Conservation (phyloP, 1,284 basidiomycete genomes). For the Boletellus deceptivus region DNA sequence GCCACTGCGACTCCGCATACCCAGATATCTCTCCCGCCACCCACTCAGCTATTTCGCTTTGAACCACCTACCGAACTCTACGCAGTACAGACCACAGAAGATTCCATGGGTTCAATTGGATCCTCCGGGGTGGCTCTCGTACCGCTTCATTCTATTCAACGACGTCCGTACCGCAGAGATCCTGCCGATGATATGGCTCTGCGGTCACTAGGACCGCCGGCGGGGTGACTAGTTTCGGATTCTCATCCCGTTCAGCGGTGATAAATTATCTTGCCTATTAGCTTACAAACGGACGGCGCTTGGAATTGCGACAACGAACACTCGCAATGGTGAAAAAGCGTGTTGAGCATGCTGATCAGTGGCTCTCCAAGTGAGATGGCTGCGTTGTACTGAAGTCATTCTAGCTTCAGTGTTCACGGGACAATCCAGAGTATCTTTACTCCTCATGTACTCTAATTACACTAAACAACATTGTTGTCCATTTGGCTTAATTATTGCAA, state of each 20-base stretch:
- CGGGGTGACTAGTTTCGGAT: conserved; percentile 35
- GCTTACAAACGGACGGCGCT: conserved; percentile 14
- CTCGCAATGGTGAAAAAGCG: conserved; percentile 5
- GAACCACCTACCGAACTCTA: conserved; percentile 33
- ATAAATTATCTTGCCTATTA: conserved; percentile 22
- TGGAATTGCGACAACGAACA: conserved; percentile 10
- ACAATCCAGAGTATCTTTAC: not conserved
- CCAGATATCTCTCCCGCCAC: conserved; percentile 34
- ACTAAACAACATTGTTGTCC: conserved; percentile 15
- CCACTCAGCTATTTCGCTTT: conserved; percentile 30
- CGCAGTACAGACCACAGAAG: conserved; percentile 28
- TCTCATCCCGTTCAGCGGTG: conserved; percentile 20
- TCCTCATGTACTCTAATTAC: conserved; percentile 19
- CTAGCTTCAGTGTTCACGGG: not conserved
- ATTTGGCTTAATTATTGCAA: conserved; percentile 33
- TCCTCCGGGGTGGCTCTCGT: conserved; percentile 46
- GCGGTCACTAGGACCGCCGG: conserved; percentile 44
- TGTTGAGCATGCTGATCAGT: not conserved
- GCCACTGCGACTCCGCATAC: conserved; percentile 5
- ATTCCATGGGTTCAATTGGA: conserved; percentile 26
- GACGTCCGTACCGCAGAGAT: conserved; percentile 59
- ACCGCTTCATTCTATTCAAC: conserved; percentile 52
- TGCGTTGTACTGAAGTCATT: not conserved
- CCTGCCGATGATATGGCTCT: conserved; percentile 63
- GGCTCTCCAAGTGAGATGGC: too few species aligned